phyloP scores from a whole-genome alignment of 1,284 basidiomycete species.

The Puccinia brachypodii region DNA sequence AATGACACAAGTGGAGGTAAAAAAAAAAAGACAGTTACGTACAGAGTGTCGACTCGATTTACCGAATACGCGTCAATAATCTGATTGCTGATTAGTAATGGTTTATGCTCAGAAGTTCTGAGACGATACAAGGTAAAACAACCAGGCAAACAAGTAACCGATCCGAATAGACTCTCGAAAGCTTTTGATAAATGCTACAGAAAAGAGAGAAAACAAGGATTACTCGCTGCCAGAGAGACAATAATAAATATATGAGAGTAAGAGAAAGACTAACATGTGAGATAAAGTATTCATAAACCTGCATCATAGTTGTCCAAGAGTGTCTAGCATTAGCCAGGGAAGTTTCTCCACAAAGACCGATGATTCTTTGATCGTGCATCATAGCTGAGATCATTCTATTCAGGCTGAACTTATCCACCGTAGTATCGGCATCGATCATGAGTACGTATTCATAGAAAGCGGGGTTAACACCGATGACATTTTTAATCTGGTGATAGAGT shows the following conservation, averaged over 20 bases:
- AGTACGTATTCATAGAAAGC: constrained; percentile 97
- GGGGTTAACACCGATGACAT: constrained; percentile 97
- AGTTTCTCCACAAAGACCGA: constrained; percentile 93
- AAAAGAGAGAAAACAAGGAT: constrained; percentile 12
- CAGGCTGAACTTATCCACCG: constrained; percentile 77
- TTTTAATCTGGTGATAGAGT: constrained; percentile 99
- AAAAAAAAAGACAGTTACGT: constrained; percentile 68
- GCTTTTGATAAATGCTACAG: constrained; percentile 97
- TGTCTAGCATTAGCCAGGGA: constrained; percentile 84
- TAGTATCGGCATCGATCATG: constrained; percentile 97
- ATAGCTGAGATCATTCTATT: constrained; percentile 82
- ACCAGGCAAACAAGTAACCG: constrained; percentile 92
- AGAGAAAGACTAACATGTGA: constrained; percentile 51
- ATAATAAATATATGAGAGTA: background rate
- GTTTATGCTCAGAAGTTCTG: constrained; percentile 72
- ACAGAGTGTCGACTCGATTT: constrained; percentile 92
- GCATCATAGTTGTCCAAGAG: constrained; percentile 97
- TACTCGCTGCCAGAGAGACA: background rate
- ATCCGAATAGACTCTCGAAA: constrained; percentile 94
- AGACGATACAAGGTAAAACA: constrained; percentile 95
- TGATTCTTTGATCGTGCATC: constrained; percentile 85
- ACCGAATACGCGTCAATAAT: constrained; percentile 92
- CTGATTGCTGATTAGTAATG: constrained; percentile 67
- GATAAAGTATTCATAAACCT: constrained; percentile 63
- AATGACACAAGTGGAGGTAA: too few relatives aligned